A percentile compares a stretch with the other conserved stretches of the same genome.
These are phyloP conservation scores for Pelargonium exstipulatum DNA, from an alignment of 441 rosid genomes.

Conservation along the genomic window DNA sequence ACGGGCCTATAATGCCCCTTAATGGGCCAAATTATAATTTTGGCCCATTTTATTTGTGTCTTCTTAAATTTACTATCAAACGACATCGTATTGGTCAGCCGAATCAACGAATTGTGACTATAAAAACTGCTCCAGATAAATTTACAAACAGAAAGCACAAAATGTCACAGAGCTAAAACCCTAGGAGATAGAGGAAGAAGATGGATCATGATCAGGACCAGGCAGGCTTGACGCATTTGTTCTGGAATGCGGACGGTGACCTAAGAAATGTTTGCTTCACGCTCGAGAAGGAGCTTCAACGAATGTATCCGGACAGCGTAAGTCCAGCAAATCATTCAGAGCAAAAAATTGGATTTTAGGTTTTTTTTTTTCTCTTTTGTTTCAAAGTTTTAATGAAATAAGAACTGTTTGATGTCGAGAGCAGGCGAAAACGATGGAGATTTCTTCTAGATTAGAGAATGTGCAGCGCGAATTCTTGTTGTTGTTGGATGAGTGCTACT, in stretches of 20 bases:
- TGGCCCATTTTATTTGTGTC: too few relatives aligned
- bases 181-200: constrained; percentile 3
- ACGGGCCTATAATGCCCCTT: too few relatives aligned
- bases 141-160: too few relatives aligned
- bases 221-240: constrained; percentile 47
- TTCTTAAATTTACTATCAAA: too few relatives aligned
- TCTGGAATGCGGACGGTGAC: constrained; percentile 56
- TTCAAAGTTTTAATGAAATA: not conserved
- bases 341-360: not conserved
- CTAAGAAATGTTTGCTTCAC: constrained; percentile 52
- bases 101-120: too few relatives aligned
- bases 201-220: constrained; percentile 39
- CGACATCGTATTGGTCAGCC: too few relatives aligned
- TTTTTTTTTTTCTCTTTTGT: constrained; percentile 1
- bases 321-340: not conserved
- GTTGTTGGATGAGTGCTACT: too few relatives aligned
- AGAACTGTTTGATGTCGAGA: not conserved
- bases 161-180: too few relatives aligned
- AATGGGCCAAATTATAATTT: too few relatives aligned
- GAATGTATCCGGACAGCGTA: constrained; percentile 62
- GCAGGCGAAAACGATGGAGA: constrained; percentile 79
- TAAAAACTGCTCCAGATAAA: too few relatives aligned
- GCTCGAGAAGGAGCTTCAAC: constrained; percentile 71
- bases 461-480: constrained; percentile 47
- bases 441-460: constrained; percentile 66